Conservation (phyloP, 2,329 filamentous ascomycete species). For the Didymella lethalis region DNA sequence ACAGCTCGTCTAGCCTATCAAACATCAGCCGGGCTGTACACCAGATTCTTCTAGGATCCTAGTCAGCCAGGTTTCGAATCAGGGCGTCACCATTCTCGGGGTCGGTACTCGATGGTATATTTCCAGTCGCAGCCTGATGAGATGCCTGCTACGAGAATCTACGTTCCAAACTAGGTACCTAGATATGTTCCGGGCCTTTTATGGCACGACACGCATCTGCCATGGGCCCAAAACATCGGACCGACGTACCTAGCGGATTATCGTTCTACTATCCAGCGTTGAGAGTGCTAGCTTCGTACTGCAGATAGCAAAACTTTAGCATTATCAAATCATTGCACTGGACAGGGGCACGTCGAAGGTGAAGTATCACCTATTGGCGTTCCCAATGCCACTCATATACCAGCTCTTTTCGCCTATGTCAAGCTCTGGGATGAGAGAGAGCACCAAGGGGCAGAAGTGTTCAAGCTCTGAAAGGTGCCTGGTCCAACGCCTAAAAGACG, state of each 20-base stretch:
- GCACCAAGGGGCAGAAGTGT: not conserved
- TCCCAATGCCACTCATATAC: not conserved
- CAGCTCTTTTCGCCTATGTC: not conserved
- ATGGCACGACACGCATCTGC: not conserved
- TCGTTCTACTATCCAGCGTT: not conserved
- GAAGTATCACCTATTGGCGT: not conserved
- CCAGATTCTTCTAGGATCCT: not conserved
- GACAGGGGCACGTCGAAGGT: not conserved
- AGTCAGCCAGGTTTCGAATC: not conserved
- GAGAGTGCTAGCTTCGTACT: not conserved
- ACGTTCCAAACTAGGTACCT: not conserved
- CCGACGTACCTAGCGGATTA: not conserved
- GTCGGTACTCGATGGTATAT: not conserved
- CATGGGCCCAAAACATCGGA: not conserved
- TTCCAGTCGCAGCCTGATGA: not conserved
- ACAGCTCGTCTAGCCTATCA: not conserved
- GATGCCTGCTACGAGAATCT: not conserved
- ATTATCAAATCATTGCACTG: not conserved
- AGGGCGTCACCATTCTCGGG: not conserved
- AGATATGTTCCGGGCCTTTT: not conserved
- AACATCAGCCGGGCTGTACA: not conserved
- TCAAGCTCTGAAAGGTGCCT: not conserved
- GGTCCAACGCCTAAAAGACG: not conserved
- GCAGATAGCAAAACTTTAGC: not conserved
- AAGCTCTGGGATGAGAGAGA: not conserved